A percentile compares a stretch with the other conserved stretches of the same genome.
phyloP scores from a whole-genome alignment of 345 rosid genomes.

The Kandelia obovata region DNA sequence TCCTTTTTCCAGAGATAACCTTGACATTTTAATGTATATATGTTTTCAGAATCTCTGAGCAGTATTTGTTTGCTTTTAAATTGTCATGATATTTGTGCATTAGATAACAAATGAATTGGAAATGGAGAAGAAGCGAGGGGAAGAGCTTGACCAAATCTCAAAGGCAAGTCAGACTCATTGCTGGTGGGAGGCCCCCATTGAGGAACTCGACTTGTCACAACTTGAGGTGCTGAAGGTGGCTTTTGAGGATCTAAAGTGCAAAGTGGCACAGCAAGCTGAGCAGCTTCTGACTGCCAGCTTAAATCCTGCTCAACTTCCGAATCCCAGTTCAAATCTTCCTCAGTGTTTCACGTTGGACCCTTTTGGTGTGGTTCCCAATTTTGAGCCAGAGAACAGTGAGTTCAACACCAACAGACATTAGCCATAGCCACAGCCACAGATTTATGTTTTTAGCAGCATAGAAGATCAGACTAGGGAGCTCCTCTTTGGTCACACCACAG shows the following conservation, averaged over 20 bases:
- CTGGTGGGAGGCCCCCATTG: constrained; percentile 54
- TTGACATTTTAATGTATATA: too few relatives aligned
- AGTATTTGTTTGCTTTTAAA: background rate
- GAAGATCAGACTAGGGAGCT: too few relatives aligned
- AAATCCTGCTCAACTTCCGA: too few relatives aligned
- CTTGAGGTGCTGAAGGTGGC: constrained; percentile 36
- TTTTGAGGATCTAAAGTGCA: constrained; percentile 37
- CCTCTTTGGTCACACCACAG: too few relatives aligned
- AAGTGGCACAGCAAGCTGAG: constrained; percentile 30
- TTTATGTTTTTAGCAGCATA: background rate
- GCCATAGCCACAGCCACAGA: background rate
- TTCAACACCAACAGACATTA: constrained; percentile 1
- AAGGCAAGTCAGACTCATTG: constrained; percentile 20
- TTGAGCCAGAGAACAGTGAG: background rate
- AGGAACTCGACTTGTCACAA: constrained; percentile 23
- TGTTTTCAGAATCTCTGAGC: background rate
- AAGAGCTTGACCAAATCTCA: constrained; percentile 33
- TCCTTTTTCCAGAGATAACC: too few relatives aligned
- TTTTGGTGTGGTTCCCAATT: constrained; percentile 1
- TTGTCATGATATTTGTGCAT: background rate
- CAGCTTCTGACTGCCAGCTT: constrained; percentile 14
- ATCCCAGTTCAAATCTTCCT: background rate
- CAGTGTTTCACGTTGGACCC: background rate
- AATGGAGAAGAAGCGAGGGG: constrained; percentile 36
- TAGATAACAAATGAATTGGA: constrained; percentile 36